phyloP scores from a whole-genome alignment of 2,329 filamentous ascomycete genomes.

The Alternaria metachromatica region DNA sequence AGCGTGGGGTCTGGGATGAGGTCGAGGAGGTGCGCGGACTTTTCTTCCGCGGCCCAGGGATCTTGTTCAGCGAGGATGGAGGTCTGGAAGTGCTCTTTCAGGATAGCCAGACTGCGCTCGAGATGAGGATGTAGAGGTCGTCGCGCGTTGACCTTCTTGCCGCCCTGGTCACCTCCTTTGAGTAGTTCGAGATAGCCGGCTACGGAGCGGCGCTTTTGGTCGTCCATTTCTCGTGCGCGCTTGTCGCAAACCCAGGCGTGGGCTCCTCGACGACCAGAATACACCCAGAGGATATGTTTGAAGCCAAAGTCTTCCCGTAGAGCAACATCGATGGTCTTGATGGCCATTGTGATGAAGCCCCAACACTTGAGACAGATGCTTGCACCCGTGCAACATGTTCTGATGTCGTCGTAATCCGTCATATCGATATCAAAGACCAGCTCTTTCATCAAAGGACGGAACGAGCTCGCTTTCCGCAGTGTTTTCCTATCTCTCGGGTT shows the following conservation, averaged over 20 bases:
- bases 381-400: constrained; percentile 91
- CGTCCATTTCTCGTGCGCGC: constrained; percentile 81
- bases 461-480: constrained; percentile 77
- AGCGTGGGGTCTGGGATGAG: constrained; percentile 82
- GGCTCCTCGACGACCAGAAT: constrained; percentile 92
- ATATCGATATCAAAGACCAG: constrained; percentile 99
- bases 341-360: constrained; percentile 97
- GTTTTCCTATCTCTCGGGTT: constrained; percentile 95
- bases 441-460: constrained; percentile 89
- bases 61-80: constrained; percentile 86
- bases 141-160: constrained; percentile 84
- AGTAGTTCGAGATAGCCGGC: constrained; percentile 89
- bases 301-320: constrained; percentile 95
- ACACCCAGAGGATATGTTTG: constrained; percentile 97
- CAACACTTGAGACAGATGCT: constrained; percentile 95
- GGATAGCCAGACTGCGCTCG: constrained; percentile 80
- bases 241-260: constrained; percentile 99
- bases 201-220: constrained; percentile 82
- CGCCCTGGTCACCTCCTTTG: constrained; percentile 83
- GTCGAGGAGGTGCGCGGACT: constrained; percentile 78
- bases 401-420: constrained; percentile 97
- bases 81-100: constrained; percentile 82
- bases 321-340: constrained; percentile 88
- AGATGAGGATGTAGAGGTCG: constrained; percentile 91
- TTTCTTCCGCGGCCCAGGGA: constrained; percentile 74